phyloP scores from a whole-genome alignment of 306 rosid species.

The Psophocarpus tetragonolobus region DNA sequence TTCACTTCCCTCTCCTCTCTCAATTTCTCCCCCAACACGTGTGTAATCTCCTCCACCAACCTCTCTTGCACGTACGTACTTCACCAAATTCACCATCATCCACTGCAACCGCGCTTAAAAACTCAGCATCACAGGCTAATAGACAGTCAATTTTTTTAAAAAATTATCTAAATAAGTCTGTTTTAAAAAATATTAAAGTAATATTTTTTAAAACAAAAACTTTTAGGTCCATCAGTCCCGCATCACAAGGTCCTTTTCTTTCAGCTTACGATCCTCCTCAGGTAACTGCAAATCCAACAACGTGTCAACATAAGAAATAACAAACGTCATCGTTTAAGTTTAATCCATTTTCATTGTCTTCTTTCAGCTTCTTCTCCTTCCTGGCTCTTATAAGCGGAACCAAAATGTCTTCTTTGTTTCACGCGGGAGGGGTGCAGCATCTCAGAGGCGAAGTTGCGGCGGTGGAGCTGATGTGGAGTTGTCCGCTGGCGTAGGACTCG shows the following conservation, averaged over 20 bases:
- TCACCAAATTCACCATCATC: conserved; percentile 56
- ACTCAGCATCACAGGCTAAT: conserved; percentile 44
- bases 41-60: conserved; percentile 29
- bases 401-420: conserved; percentile 1
- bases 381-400: conserved; percentile 18
- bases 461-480: conserved; percentile 35
- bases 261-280: conserved; percentile 36
- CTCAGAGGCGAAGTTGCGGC: conserved; percentile 47
- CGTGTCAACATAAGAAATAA: conserved; percentile 39
- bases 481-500: conserved; percentile 4
- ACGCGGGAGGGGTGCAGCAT: conserved; percentile 41
- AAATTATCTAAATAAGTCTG: too few species aligned
- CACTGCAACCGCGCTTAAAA: conserved; percentile 45
- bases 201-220: too few species aligned
- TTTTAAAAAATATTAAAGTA: too few species aligned
- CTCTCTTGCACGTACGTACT: conserved; percentile 35
- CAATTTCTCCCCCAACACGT: neutral
- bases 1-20: conserved; percentile 23
- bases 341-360: neutral
- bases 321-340: neutral
- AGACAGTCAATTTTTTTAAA: too few species aligned
- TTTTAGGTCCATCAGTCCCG: too few species aligned
- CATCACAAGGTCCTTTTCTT: conserved; percentile 15
- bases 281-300: conserved; percentile 40
- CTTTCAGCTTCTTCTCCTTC: neutral